A percentile compares a stretch with the other conserved stretches of the same genome.
These are phyloP conservation scores for Lolium multiflorum DNA, from an alignment of 176 grass and related monocot species.

Conservation along the genomic window DNA sequence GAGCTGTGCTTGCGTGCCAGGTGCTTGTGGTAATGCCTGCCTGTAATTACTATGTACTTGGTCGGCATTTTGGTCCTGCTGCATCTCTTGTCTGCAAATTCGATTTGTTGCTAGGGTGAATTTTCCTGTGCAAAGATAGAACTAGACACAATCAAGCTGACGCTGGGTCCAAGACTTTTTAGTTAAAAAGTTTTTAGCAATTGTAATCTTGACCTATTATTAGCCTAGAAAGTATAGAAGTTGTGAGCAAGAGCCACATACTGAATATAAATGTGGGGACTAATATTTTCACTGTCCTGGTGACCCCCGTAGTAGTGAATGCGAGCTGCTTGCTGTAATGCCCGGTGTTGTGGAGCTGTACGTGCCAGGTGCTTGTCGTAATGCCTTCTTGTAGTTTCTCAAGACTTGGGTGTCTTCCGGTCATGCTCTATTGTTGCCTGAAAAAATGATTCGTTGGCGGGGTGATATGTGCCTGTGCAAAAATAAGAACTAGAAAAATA, in stretches of 20 bases:
- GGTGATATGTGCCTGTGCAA: too few relatives aligned
- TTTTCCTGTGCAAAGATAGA: neutral
- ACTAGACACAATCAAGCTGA: neutral
- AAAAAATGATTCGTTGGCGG: too few relatives aligned
- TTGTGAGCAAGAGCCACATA: neutral
- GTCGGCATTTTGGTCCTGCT: neutral
- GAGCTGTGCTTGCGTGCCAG: conserved; percentile 1
- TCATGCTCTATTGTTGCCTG: too few relatives aligned
- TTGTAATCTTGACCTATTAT: neutral
- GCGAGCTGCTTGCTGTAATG: too few relatives aligned
- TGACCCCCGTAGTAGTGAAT: too few relatives aligned
- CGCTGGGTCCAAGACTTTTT: neutral
- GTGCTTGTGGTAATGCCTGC: conserved; percentile 46
- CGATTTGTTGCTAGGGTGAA: neutral
- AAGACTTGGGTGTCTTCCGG: too few relatives aligned
- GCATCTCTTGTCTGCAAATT: neutral
- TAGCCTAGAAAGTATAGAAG: neutral
- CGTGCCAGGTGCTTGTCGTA: too few relatives aligned
- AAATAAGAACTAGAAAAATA: too few relatives aligned
- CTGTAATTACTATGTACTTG: neutral
- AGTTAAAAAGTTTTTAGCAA: neutral
- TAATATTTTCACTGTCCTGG: neutral
- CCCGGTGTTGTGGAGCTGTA: too few relatives aligned
- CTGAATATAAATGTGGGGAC: neutral
- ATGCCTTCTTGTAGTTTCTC: too few relatives aligned